Conservation (phyloP, 345 rosid genomes). For the Aurinia saxatilis region DNA sequence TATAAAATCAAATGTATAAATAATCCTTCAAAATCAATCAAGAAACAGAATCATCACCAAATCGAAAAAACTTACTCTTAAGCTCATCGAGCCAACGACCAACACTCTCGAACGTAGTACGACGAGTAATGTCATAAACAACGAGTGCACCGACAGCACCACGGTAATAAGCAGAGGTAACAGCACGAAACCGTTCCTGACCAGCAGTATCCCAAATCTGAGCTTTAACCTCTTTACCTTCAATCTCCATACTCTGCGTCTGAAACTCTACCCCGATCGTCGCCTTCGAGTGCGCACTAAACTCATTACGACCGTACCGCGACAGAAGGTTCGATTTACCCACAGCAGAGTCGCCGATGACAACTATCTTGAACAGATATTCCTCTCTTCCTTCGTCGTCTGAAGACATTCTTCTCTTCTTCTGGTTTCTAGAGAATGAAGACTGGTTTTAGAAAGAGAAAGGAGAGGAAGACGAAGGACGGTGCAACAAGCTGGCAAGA, state of each 20-base stretch:
- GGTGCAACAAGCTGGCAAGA: constrained; percentile 27
- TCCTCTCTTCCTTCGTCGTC: constrained; percentile 68
- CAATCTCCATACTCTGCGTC: constrained; percentile 79
- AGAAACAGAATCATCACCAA: neutral
- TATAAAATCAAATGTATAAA: too few species aligned
- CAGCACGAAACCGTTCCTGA: constrained; percentile 89
- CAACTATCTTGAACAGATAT: constrained; percentile 75
- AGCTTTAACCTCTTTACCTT: constrained; percentile 85
- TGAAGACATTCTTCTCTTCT: constrained; percentile 29
- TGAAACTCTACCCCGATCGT: constrained; percentile 95
- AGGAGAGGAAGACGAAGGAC: neutral
- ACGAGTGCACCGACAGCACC: constrained; percentile 87
- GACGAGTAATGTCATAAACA: constrained; percentile 76
- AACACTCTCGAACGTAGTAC: constrained; percentile 66
- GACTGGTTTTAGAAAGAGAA: constrained; percentile 5
- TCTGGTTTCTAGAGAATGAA: constrained; percentile 8
- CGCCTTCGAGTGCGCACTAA: constrained; percentile 77
- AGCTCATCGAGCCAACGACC: constrained; percentile 90
- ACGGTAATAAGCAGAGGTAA: constrained; percentile 90
- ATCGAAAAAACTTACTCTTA: constrained; percentile 42
- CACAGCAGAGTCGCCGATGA: constrained; percentile 89
- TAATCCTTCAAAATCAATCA: neutral
- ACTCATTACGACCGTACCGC: constrained; percentile 81
- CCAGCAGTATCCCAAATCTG: constrained; percentile 99
- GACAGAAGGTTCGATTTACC: constrained; percentile 83